phyloP scores from a whole-genome alignment of 257 asterid species.

The Pogostemon cablin region DNA sequence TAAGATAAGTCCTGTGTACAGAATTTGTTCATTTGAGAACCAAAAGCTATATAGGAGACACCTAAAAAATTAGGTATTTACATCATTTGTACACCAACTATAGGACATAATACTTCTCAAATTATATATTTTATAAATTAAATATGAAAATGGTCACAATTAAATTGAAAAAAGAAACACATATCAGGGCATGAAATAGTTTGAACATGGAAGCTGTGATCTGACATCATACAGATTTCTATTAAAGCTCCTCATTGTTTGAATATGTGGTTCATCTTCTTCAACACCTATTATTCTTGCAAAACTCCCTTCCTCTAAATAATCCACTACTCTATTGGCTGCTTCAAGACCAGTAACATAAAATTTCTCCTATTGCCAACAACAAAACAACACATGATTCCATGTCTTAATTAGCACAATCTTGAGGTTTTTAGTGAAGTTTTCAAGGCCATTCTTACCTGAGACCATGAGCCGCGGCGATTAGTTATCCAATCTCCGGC shows the following conservation, averaged over 20 bases:
- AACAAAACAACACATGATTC: background rate
- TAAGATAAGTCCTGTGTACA: no score
- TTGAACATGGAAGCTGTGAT: slow-evolving; percentile 56
- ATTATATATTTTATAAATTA: no score
- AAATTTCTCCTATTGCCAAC: slow-evolving; percentile 53
- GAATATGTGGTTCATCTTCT: slow-evolving; percentile 64
- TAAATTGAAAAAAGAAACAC: no score
- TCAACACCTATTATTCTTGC: slow-evolving; percentile 47
- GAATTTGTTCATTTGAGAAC: no score
- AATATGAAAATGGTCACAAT: no score
- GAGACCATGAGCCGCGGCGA: slow-evolving; percentile 65
- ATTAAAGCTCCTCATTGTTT: slow-evolving; percentile 48
- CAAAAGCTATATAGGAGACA: no score
- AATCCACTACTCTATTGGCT: slow-evolving; percentile 62
- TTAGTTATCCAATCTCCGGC: slow-evolving; percentile 69
- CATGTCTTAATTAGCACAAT: no score
- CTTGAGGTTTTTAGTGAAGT: no score
- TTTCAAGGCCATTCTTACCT: slow-evolving; percentile 38
- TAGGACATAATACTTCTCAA: no score
- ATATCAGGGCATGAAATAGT: slow-evolving; percentile 52
- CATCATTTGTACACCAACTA: no score
- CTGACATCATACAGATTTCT: slow-evolving; percentile 46
- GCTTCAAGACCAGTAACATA: slow-evolving; percentile 64
- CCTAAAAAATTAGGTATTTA: no score
- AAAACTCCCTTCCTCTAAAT: slow-evolving; percentile 48